Evolutionary conservation across 805 yeast species (phyloP).

Genomic region (Lipomyces spencermartinsiae): DNA sequence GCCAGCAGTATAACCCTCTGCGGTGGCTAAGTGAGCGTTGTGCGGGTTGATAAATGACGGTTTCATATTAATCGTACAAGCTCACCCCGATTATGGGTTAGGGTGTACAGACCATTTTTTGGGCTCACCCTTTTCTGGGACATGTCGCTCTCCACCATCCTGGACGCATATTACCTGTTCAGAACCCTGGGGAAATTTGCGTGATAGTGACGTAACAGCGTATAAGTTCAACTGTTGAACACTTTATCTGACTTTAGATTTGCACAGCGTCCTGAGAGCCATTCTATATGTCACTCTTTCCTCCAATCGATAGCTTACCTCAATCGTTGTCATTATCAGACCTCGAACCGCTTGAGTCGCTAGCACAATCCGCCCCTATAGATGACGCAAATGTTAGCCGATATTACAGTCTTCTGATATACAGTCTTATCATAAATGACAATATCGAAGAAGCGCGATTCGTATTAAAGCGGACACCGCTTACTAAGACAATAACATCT

Average conservation of each 20-base stretch:
- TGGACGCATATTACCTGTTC: too few species aligned
- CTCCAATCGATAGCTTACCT: not conserved
- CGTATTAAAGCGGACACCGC: constrained; percentile 1
- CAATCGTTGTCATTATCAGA: not conserved
- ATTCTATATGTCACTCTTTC: not conserved
- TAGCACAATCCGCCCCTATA: not conserved
- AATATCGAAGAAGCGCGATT: constrained; percentile 21
- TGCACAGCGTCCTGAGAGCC: not conserved
- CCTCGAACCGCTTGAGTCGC: constrained; percentile 15
- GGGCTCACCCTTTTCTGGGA: too few species aligned
- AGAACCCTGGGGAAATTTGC: too few species aligned
- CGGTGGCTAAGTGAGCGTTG: not conserved
- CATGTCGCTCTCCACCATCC: too few species aligned
- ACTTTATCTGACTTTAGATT: too few species aligned
- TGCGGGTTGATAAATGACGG: too few species aligned
- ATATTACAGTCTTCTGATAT: constrained; percentile 15
- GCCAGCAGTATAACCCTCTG: not conserved
- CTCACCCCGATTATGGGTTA: too few species aligned
- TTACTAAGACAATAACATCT: not conserved
- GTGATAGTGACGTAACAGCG: too few species aligned
- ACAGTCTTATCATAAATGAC: constrained; percentile 8
- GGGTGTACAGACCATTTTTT: too few species aligned
- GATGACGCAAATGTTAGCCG: not conserved
- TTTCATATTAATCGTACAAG: too few species aligned
- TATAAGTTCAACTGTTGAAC: too few species aligned